Base-by-base conservation (phyloP, 2,329 filamentous ascomycete genomes). In the Fusarium robinianum region DNA sequence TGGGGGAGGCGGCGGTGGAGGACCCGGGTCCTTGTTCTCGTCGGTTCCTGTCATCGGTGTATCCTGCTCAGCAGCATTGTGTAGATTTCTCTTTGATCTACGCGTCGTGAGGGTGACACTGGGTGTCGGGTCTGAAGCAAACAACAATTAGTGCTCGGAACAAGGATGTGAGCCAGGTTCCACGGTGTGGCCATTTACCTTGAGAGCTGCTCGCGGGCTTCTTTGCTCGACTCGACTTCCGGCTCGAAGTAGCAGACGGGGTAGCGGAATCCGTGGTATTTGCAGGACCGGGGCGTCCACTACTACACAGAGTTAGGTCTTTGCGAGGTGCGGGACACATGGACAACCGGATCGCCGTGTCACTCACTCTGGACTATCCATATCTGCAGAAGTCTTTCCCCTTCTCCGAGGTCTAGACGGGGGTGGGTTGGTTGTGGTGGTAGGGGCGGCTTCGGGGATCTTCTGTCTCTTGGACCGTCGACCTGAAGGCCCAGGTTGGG, bases 381-480 rank as follows among this genome's bases (percentile, higher is more conserved):
- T 92, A 65, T 76, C 78, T 66, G 76, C 76, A 55, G 75, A 57
- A 49, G 69, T 76, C 69, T 84, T 86, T 63, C 77, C 79, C 68
- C 80, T 86, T 63, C 72, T 79, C 60, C 78, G 79, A 54, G 78
- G 72, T 54, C 73, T 67, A 34, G 74, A 65, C 60, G 60, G 62
- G 67, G 57, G 34, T 47, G 63, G 41, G 27, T 55, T 41, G 43
- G 53, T 49, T 27, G 61, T 59, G 46, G 70, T 58, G 31, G 68
- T 65, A 48, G 68, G 62, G 43, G 68, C 58, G 47, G 73, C 60
- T 58, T 80, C 78, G 62, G 77, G 70, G 51, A 83, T 78, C 68
- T 86, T 88, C 67, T 82, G 83, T 69, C 85, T 81, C 74, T 89
- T 92, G 68, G 83, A 75, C 69, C 81, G 80, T 71, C 82, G 79